A percentile compares a stretch with the other conserved stretches of the same genome.
Evolutionary conservation across 2,329 filamentous ascomycete genomes (phyloP).

Genomic region (Trematosphaeria pertusa): DNA sequence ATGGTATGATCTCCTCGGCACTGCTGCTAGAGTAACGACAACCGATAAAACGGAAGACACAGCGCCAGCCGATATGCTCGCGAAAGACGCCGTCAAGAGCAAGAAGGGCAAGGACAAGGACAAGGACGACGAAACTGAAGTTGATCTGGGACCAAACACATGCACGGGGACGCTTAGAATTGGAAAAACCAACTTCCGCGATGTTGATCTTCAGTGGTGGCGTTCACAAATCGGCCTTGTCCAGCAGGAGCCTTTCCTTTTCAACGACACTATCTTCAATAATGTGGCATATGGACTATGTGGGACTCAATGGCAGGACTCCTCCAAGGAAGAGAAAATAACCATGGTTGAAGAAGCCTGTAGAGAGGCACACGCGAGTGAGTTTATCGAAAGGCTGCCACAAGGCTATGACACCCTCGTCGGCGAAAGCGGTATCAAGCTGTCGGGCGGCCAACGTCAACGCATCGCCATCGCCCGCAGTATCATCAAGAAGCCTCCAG

Average conservation of each 20-base stretch:
- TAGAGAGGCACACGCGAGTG: conserved; percentile 47
- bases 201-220: conserved; percentile 53
- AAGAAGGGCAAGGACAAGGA: conserved; percentile 13
- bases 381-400: conserved; percentile 46
- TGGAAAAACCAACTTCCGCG: conserved; percentile 34
- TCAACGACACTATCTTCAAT: conserved; percentile 49
- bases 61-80: not conserved
- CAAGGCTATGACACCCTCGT: conserved; percentile 76
- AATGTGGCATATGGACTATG: conserved; percentile 49
- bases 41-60: conserved; percentile 10
- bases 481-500: conserved; percentile 69
- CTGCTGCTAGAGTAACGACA: conserved; percentile 17
- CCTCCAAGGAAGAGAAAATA: conserved; percentile 62
- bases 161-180: conserved; percentile 41
- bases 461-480: conserved; percentile 77
- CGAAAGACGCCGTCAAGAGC: not conserved
- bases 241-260: conserved; percentile 51
- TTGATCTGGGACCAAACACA: conserved; percentile 31
- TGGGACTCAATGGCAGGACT: conserved; percentile 57
- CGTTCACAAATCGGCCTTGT: conserved; percentile 54
- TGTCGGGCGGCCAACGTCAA: conserved; percentile 87
- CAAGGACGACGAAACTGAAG: conserved; percentile 8
- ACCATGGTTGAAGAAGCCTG: conserved; percentile 57
- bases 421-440: conserved; percentile 77
- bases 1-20: conserved; percentile 68